Conservation (phyloP, 2,329 filamentous ascomycete species). For the Myriosclerotinia scirpicola region DNA sequence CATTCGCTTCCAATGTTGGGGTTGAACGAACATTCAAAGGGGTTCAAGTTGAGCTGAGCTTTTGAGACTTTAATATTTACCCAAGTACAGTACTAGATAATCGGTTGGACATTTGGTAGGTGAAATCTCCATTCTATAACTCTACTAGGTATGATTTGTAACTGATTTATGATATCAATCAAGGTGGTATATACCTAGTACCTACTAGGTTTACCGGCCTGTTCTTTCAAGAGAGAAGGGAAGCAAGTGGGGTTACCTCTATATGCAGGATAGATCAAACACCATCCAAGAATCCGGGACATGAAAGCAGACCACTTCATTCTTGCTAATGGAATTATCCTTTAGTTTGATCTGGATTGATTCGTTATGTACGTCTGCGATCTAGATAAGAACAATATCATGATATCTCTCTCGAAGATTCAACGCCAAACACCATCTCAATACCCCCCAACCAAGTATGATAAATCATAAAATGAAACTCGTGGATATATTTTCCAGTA, state of each 20-base stretch:
- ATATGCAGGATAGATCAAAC: not conserved
- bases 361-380: constrained; percentile 2
- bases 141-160: not conserved
- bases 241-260: not conserved
- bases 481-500: not conserved
- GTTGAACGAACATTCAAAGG: too few relatives aligned
- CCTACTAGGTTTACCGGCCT: too few relatives aligned
- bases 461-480: constrained; percentile 9
- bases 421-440: constrained; percentile 16
- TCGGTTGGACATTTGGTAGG: not conserved
- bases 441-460: constrained; percentile 10
- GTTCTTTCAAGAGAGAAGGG: not conserved
- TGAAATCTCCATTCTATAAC: not conserved
- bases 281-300: not conserved
- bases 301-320: not conserved
- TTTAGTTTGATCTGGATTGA: not conserved
- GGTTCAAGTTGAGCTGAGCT: too few relatives aligned
- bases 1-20: not conserved
- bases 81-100: too few relatives aligned
- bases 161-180: not conserved
- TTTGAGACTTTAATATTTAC: not conserved
- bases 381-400: not conserved
- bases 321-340: not conserved
- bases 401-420: not conserved
- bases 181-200: not conserved